Evolutionary conservation across 2,329 filamentous ascomycete species (phyloP).

Genomic region (Aspergillus sp.): DNA sequence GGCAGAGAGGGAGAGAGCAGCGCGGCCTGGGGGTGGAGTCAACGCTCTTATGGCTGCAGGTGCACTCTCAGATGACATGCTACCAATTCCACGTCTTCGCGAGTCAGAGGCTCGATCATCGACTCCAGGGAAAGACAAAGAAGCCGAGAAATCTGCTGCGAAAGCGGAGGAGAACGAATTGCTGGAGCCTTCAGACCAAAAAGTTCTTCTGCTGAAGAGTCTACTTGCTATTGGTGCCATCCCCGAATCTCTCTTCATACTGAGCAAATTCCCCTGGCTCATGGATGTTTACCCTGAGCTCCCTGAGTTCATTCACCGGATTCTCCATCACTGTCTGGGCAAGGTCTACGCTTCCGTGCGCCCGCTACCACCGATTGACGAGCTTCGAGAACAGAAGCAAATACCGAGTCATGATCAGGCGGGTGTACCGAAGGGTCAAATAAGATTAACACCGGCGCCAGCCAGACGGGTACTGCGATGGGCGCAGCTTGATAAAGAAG

Average conservation of each 20-base stretch:
- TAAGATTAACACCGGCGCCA: slow-evolving; percentile 60
- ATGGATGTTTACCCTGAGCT: slow-evolving; percentile 81
- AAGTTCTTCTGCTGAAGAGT: slow-evolving; percentile 78
- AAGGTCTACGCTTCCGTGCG: slow-evolving; percentile 64
- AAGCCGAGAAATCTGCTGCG: slow-evolving; percentile 43
- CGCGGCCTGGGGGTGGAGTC: slow-evolving; percentile 66
- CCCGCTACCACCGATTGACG: slow-evolving; percentile 45
- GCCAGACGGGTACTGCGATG: slow-evolving; percentile 73
- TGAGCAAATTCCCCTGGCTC: slow-evolving; percentile 91
- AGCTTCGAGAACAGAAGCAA: slow-evolving; percentile 50
- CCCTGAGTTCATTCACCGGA: slow-evolving; percentile 76
- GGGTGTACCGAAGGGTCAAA: slow-evolving; percentile 66
- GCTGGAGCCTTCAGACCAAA: slow-evolving; percentile 81
- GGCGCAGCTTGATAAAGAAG: slow-evolving; percentile 77
- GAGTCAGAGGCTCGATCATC: slow-evolving; percentile 53
- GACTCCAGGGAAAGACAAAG: slow-evolving; percentile 55
- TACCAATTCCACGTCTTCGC: slow-evolving; percentile 50
- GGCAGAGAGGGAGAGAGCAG: slow-evolving; percentile 71
- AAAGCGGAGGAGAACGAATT: slow-evolving; percentile 49
- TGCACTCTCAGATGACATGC: slow-evolving; percentile 78
- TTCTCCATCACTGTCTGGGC: slow-evolving; percentile 77
- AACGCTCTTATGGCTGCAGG: slow-evolving; percentile 89
- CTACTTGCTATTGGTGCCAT: slow-evolving; percentile 88
- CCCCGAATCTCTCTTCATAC: slow-evolving; percentile 87
- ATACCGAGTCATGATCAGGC: slow-evolving; percentile 62